These are phyloP conservation scores for Cymodocea nodosa DNA, from an alignment of 116 monocot genomes.

Conservation along the genomic window DNA sequence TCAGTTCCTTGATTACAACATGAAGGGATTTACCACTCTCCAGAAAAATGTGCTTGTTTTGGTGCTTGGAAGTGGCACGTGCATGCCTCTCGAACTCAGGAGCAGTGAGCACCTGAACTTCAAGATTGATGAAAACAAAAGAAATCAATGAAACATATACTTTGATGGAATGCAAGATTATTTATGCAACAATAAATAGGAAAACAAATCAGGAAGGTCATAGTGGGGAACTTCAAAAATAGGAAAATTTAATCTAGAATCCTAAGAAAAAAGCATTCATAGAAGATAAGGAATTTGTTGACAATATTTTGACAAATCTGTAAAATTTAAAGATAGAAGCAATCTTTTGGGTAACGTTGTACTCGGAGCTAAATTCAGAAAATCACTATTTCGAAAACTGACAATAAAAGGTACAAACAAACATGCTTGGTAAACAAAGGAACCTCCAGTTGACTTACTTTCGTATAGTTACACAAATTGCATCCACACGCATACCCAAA, in stretches of 20 bases:
- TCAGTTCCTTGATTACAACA: constrained; percentile 19
- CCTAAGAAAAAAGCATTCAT: no score
- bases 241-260: no score
- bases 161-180: neutral
- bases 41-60: constrained; percentile 47
- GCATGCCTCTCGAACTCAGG: constrained; percentile 53
- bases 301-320: no score
- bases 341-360: no score
- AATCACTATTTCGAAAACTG: neutral
- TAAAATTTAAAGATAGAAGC: no score
- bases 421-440: no score
- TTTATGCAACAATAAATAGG: neutral
- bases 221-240: no score
- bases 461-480: constrained; percentile 20
- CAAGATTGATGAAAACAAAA: neutral
- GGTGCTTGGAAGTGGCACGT: constrained; percentile 26
- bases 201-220: neutral
- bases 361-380: no score
- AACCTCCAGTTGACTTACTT: constrained; percentile 9
- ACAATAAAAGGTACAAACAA: neutral
- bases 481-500: constrained; percentile 29
- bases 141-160: neutral
- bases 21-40: constrained; percentile 30
- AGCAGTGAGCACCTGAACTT: constrained; percentile 30
- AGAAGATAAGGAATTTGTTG: no score